Evolutionary conservation across 768 basidiomycete genomes (phyloP).

Genomic region (Psilocybe tampanensis): DNA sequence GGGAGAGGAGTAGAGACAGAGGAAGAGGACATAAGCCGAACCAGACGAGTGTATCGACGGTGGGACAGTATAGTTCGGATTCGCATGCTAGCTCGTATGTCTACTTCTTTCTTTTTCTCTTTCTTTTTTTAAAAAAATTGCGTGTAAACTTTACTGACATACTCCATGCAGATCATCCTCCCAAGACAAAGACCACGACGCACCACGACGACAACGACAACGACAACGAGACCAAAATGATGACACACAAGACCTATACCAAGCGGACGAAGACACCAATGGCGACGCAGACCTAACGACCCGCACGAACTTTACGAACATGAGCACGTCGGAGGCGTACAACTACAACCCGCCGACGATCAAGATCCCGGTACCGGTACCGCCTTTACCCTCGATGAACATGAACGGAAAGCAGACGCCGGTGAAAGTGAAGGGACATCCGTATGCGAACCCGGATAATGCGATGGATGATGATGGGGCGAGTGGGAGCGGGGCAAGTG

Average conservation of each 20-base stretch:
- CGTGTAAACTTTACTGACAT: neutral
- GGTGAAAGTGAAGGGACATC: neutral
- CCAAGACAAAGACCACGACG: no score
- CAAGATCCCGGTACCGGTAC: neutral
- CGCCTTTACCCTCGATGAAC: neutral
- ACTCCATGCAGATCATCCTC: no score
- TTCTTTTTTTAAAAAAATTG: no score
- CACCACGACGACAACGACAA: neutral
- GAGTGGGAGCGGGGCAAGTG: no score
- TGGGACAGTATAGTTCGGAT: slow-evolving; percentile 9
- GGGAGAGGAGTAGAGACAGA: neutral
- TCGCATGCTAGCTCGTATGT: slow-evolving; percentile 17
- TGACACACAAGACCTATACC: neutral
- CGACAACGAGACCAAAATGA: neutral
- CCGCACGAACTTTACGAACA: slow-evolving; percentile 12
- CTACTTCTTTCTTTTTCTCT: neutral
- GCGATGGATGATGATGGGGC: neutral
- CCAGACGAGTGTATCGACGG: slow-evolving; percentile 18
- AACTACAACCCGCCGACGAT: slow-evolving; percentile 11
- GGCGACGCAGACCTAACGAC: slow-evolving; percentile 7
- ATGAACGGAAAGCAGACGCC: neutral
- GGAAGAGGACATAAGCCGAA: slow-evolving; percentile 16
- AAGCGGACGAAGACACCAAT: neutral
- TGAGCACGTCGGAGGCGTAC: slow-evolving; percentile 18
- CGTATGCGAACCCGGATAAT: slow-evolving; percentile 5